Conservation (phyloP, 805 yeast genomes). For the Lipomyces yamanashiensis region DNA sequence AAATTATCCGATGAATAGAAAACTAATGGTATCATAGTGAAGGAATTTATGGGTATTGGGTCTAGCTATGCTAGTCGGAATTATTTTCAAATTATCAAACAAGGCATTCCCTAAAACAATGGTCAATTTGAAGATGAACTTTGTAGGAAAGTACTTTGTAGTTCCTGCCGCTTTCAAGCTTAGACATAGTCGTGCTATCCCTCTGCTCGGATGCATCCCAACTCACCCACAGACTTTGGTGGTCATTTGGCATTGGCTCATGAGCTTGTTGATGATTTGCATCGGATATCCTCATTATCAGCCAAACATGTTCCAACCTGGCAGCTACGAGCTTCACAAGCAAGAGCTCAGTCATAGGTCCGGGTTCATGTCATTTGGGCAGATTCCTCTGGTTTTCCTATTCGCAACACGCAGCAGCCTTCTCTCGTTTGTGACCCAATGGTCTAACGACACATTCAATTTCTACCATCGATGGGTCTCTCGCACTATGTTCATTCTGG, state of each 20-base stretch:
- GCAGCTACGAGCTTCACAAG: neutral
- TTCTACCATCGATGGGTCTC: slow-evolving; percentile 69
- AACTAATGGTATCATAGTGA: too few relatives aligned
- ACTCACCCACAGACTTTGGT: slow-evolving; percentile 21
- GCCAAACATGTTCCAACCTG: neutral
- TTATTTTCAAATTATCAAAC: neutral
- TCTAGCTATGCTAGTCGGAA: slow-evolving; percentile 4
- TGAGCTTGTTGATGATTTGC: slow-evolving; percentile 11
- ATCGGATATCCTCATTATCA: slow-evolving; percentile 3
- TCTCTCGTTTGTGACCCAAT: slow-evolving; percentile 64
- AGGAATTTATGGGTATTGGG: slow-evolving; percentile 14
- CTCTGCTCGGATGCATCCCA: slow-evolving; percentile 18
- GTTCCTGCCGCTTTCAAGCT: slow-evolving; percentile 13
- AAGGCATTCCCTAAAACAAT: slow-evolving; percentile 3
- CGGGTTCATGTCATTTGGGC: slow-evolving; percentile 39
- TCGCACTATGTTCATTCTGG: slow-evolving; percentile 53
- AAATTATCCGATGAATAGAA: too few relatives aligned
- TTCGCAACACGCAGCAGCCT: slow-evolving; percentile 78
- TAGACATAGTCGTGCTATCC: slow-evolving; percentile 15
- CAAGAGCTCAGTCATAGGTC: slow-evolving; percentile 29
- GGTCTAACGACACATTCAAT: slow-evolving; percentile 65
- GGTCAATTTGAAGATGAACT: neutral
- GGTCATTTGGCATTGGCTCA: neutral
- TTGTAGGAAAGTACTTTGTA: slow-evolving; percentile 13
- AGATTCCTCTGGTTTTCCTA: slow-evolving; percentile 60